A percentile compares a stretch with the other conserved stretches of the same genome.
Conservation (phyloP, 768 basidiomycete genomes). For the Boletus speciosus region DNA sequence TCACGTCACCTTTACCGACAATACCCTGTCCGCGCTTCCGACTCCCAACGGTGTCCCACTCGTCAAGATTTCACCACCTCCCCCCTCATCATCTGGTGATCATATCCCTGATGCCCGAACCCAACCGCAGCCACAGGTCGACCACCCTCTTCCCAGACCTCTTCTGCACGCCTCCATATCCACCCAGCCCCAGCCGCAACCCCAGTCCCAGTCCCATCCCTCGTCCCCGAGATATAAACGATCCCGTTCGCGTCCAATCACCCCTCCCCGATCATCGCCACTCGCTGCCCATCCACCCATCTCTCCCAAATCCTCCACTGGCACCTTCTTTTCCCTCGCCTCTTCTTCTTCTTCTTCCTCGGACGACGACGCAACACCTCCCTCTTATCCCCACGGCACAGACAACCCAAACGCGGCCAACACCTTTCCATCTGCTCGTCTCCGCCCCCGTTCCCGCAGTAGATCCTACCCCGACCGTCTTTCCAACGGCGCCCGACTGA, state of each 20-base stretch:
- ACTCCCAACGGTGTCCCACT: constrained; percentile 2
- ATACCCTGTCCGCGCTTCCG: not conserved
- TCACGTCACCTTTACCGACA: constrained; percentile 16
- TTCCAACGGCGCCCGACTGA: constrained; percentile 20
- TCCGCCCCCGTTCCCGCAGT: constrained; percentile 13
- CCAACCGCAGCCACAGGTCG: constrained; percentile 5
- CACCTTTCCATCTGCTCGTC: constrained; percentile 6
- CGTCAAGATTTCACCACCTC: constrained; percentile 17
- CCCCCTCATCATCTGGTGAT: not conserved
- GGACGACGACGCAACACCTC: constrained; percentile 12
- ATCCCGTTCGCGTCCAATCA: constrained; percentile 17
- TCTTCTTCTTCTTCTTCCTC: constrained; percentile 9
- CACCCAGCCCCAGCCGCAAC: not conserved
- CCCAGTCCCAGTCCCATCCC: not conserved
- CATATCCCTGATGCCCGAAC: not conserved
- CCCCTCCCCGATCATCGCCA: constrained; percentile 15
- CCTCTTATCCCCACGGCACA: not conserved
- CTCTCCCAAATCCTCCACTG: constrained; percentile 28
- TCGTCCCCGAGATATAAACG: constrained; percentile 6
- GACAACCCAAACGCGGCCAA: not conserved
- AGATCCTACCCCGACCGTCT: constrained; percentile 26
- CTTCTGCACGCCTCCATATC: constrained; percentile 4
- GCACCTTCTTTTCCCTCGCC: constrained; percentile 23
- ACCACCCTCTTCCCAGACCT: not conserved
- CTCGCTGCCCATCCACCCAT: constrained; percentile 11